These are phyloP conservation scores for Schizonepeta tenuifolia DNA, from an alignment of 257 asterid genomes.

Conservation along the genomic window DNA sequence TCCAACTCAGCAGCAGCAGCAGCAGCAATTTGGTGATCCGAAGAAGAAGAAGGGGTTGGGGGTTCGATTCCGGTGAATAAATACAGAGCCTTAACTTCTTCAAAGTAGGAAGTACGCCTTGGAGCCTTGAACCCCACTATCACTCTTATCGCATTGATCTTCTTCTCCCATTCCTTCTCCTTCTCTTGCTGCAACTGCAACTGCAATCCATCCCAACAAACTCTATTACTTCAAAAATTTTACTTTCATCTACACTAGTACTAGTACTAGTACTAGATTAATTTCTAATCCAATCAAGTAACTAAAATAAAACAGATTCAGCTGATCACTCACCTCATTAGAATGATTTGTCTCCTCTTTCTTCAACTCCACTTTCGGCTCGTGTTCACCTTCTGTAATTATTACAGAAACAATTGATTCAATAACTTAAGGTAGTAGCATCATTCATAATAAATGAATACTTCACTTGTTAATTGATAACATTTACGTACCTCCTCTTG, in stretches of 20 bases:
- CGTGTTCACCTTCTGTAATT: background rate
- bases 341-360: background rate
- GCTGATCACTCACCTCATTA: background rate
- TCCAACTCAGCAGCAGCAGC: conserved; percentile 28
- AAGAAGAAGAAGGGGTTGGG: conserved; percentile 36
- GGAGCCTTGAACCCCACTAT: conserved; percentile 67
- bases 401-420: too few relatives aligned
- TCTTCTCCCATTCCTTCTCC: conserved; percentile 62
- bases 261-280: too few relatives aligned
- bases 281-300: too few relatives aligned
- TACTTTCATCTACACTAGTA: too few relatives aligned
- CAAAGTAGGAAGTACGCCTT: conserved; percentile 39
- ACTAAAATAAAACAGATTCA: background rate
- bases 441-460: too few relatives aligned
- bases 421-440: too few relatives aligned
- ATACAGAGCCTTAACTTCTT: conserved; percentile 70
- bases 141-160: conserved; percentile 58
- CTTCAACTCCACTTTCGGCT: background rate
- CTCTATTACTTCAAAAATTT: too few relatives aligned
- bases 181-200: background rate
- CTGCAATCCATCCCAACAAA: too few relatives aligned
- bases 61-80: conserved; percentile 78
- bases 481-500: too few relatives aligned
- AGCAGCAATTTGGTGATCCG: background rate
- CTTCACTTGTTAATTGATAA: too few relatives aligned